Percentiles rank a stretch among this genome's conserved stretches.
Conservation (phyloP, 805 yeast species). For the Lachancea thermotolerans region DNA sequence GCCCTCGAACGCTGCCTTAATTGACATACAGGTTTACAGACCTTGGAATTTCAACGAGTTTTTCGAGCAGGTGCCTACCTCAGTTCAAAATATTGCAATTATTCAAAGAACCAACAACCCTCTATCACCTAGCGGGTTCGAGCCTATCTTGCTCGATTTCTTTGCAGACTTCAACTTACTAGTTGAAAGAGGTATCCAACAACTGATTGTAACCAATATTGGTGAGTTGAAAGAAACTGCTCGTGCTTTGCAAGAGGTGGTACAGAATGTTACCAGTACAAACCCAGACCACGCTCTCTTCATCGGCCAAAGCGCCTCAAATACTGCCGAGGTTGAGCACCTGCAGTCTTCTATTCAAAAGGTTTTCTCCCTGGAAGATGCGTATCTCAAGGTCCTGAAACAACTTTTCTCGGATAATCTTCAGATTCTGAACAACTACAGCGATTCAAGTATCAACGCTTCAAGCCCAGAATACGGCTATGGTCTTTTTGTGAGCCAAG, state of each 20-base stretch:
- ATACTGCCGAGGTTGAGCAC: slow-evolving; percentile 2
- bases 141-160: slow-evolving; percentile 71
- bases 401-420: slow-evolving; percentile 55
- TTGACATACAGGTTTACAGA: slow-evolving; percentile 59
- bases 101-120: slow-evolving; percentile 49
- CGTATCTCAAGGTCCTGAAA: slow-evolving; percentile 65
- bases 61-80: slow-evolving; percentile 43
- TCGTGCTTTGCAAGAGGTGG: slow-evolving; percentile 40
- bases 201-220: slow-evolving; percentile 49
- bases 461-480: slow-evolving; percentile 81
- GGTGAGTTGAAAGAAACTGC: slow-evolving; percentile 22
- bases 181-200: slow-evolving; percentile 40
- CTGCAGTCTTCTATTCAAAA: slow-evolving; percentile 31
- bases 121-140: slow-evolving; percentile 39
- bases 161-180: slow-evolving; percentile 50
- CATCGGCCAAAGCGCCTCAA: slow-evolving; percentile 39
- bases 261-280: slow-evolving; percentile 44
- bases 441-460: slow-evolving; percentile 39
- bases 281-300: slow-evolving; percentile 57
- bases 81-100: slow-evolving; percentile 51
- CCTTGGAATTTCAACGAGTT: slow-evolving; percentile 61
- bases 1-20: slow-evolving; percentile 31
- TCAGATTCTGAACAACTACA: slow-evolving; percentile 53
- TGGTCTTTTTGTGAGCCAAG: slow-evolving; percentile 60
- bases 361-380: slow-evolving; percentile 57